Conservation (phyloP, 768 basidiomycete genomes). For the Russula griseocarnosa region DNA sequence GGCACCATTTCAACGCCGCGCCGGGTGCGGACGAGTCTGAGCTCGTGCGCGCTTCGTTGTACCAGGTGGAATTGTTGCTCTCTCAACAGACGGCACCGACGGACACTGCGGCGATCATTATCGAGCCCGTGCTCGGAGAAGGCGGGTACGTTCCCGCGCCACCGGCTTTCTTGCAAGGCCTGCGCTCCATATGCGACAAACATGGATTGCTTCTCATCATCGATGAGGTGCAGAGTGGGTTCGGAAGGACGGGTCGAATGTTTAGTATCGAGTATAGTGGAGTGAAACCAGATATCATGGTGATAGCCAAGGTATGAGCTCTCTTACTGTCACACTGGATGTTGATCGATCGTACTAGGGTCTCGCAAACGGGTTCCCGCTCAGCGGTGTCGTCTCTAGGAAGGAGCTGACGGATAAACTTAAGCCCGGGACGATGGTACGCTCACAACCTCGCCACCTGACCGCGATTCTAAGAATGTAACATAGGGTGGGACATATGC, state of each 20-base stretch:
- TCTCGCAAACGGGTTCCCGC: conserved; percentile 88
- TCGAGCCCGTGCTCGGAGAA: conserved; percentile 93
- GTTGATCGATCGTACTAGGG: conserved; percentile 44
- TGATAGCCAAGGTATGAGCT: conserved; percentile 74
- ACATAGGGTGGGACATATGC: conserved; percentile 81
- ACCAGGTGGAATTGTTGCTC: conserved; percentile 77
- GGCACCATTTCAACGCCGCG: conserved; percentile 74
- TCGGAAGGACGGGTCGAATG: conserved; percentile 79
- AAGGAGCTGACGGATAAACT: conserved; percentile 75
- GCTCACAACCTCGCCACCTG: conserved; percentile 14
- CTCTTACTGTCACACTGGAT: neutral
- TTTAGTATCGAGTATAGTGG: conserved; percentile 82
- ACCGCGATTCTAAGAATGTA: neutral
- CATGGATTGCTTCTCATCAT: conserved; percentile 80
- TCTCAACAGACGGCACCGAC: conserved; percentile 75
- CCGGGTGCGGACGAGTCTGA: conserved; percentile 56
- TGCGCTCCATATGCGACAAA: conserved; percentile 82
- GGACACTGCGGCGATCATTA: conserved; percentile 86
- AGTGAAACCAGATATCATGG: conserved; percentile 82
- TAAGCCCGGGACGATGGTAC: conserved; percentile 73
- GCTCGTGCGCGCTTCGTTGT: conserved; percentile 60
- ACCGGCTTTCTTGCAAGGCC: conserved; percentile 67
- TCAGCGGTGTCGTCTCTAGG: conserved; percentile 78
- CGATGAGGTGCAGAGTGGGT: conserved; percentile 89
- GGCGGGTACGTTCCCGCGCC: conserved; percentile 94